phyloP scores from a whole-genome alignment of 768 basidiomycete species.

The Agaricus blazei region DNA sequence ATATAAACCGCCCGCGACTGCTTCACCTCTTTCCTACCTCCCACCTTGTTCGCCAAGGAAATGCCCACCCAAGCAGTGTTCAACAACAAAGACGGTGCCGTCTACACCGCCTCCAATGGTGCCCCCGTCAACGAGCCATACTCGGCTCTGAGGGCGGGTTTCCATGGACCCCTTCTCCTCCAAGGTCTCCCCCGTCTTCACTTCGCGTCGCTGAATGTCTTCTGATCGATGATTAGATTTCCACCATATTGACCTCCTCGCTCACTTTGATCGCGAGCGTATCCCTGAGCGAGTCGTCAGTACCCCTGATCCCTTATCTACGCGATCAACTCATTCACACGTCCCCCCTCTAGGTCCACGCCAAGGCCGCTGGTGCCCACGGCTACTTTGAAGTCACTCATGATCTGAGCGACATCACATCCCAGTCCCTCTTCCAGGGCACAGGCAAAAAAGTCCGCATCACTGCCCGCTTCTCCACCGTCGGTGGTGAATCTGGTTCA shows the following conservation, averaged over 20 bases:
- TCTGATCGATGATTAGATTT: slow-evolving; percentile 48
- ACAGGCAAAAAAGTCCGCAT: slow-evolving; percentile 64
- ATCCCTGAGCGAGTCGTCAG: slow-evolving; percentile 91
- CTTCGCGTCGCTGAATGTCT: slow-evolving; percentile 7
- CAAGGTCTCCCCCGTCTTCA: slow-evolving; percentile 51
- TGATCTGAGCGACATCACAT: slow-evolving; percentile 77
- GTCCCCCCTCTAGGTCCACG: slow-evolving; percentile 62
- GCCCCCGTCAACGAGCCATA: slow-evolving; percentile 74
- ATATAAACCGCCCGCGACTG: slow-evolving; percentile 2
- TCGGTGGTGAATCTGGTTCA: slow-evolving; percentile 83
- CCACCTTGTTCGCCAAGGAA: slow-evolving; percentile 12
- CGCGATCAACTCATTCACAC: slow-evolving; percentile 16
- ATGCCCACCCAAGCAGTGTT: slow-evolving; percentile 68
- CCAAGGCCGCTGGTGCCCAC: slow-evolving; percentile 90
- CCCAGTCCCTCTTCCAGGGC: slow-evolving; percentile 58
- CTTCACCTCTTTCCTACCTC: slow-evolving; percentile 10
- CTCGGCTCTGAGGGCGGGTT: slow-evolving; percentile 69
- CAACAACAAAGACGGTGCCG: slow-evolving; percentile 46
- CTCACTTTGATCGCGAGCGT: slow-evolving; percentile 92
- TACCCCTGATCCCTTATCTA: slow-evolving; percentile 7
- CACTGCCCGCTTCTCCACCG: slow-evolving; percentile 91
- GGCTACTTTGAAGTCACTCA: slow-evolving; percentile 91
- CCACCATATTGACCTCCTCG: slow-evolving; percentile 84
- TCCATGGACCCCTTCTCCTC: slow-evolving; percentile 77
- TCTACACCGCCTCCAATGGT: slow-evolving; percentile 86